A percentile compares a stretch with the other conserved stretches of the same genome.
phyloP scores from a whole-genome alignment of 257 asterid species.

The Solanum appendiculatum region DNA sequence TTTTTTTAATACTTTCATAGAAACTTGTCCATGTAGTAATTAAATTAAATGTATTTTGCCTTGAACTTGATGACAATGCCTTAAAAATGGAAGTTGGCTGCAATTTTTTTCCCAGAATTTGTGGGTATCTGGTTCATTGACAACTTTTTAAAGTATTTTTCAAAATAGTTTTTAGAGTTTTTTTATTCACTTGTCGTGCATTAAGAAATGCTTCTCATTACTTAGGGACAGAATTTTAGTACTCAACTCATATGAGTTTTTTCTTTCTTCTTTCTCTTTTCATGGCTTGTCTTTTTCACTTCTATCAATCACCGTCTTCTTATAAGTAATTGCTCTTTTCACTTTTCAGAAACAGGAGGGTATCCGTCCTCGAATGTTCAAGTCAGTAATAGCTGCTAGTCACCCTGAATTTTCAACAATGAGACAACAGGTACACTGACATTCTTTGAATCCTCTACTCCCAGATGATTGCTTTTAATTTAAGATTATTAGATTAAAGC shows the following conservation, averaged over 20 bases:
- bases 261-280: neutral
- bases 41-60: neutral
- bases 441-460: neutral
- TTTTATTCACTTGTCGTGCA: neutral
- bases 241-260: neutral
- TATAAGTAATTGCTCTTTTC: neutral
- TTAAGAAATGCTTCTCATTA: neutral
- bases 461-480: neutral
- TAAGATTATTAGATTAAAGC: neutral
- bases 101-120: neutral
- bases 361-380: constrained; percentile 97
- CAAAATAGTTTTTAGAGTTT: neutral
- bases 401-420: constrained; percentile 96
- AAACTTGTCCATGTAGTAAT: neutral
- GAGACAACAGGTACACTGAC: constrained; percentile 81
- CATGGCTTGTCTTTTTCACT: neutral
- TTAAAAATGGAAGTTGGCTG: neutral
- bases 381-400: constrained; percentile 93
- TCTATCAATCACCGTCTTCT: neutral
- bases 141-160: neutral
- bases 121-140: neutral
- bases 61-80: neutral
- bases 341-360: constrained; percentile 83
- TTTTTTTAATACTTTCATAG: neutral
- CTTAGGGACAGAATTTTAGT: neutral